These are phyloP conservation scores for Wickerhamomyces chaumierensis DNA, from an alignment of 805 yeast species.

Conservation along the genomic window DNA sequence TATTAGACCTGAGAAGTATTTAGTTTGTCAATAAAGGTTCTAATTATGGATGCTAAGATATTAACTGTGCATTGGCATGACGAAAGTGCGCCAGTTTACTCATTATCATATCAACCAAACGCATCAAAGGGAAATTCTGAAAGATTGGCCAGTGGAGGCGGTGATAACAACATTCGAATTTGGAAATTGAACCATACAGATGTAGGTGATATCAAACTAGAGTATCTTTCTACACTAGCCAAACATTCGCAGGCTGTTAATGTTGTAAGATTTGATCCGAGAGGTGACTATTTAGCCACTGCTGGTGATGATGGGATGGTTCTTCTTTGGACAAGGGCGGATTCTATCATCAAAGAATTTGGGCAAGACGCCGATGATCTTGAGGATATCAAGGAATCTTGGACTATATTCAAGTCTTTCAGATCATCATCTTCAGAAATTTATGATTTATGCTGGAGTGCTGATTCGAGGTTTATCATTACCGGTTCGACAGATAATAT, in stretches of 20 bases:
- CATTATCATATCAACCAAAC: constrained; percentile 50
- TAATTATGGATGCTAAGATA: constrained; percentile 29
- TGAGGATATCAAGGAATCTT: constrained; percentile 49
- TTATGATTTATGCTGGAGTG: constrained; percentile 91
- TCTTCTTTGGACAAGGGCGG: constrained; percentile 63
- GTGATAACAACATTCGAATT: constrained; percentile 75
- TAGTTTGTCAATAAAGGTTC: no score
- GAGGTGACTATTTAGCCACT: constrained; percentile 64
- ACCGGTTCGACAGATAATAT: constrained; percentile 89
- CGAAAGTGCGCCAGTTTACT: constrained; percentile 63
- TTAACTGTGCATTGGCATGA: constrained; percentile 66
- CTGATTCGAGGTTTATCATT: constrained; percentile 63
- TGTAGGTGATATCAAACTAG: constrained; percentile 31
- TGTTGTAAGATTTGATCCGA: constrained; percentile 68
- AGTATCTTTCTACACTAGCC: constrained; percentile 67
- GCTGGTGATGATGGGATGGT: constrained; percentile 95
- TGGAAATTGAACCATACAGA: constrained; percentile 19
- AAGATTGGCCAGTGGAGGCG: constrained; percentile 84
- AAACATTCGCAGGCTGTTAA: constrained; percentile 95
- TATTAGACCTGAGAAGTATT: no score
- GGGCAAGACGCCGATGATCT: constrained; percentile 35
- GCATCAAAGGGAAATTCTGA: constrained; percentile 14
- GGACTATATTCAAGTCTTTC: constrained; percentile 55
- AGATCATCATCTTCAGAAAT: constrained; percentile 63
- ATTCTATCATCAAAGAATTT: constrained; percentile 44